Evolutionary conservation across 768 basidiomycete genomes (phyloP).

Genomic region (Gloeopeniophorella convolvens): DNA sequence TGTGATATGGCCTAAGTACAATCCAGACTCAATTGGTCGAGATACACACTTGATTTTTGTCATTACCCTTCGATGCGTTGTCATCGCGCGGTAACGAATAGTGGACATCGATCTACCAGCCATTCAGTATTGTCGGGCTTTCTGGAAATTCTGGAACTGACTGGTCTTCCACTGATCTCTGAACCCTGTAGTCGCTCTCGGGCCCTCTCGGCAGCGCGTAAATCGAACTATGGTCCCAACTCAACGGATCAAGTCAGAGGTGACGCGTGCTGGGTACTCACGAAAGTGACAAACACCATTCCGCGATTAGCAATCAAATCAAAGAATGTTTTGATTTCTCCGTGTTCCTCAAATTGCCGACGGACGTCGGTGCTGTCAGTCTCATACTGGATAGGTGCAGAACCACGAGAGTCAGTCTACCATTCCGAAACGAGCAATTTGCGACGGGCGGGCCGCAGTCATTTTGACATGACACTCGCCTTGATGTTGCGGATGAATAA

Average conservation of each 20-base stretch:
- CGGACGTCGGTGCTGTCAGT: slow-evolving; percentile 82
- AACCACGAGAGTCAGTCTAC: slow-evolving; percentile 10
- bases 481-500: slow-evolving; percentile 98
- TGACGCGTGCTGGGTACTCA: slow-evolving; percentile 42
- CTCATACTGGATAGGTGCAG: slow-evolving; percentile 58
- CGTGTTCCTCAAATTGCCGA: slow-evolving; percentile 83
- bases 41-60: slow-evolving; percentile 72
- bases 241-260: background rate
- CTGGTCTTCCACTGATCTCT: slow-evolving; percentile 81
- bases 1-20: no score
- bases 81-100: slow-evolving; percentile 93
- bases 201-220: slow-evolving; percentile 89
- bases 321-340: slow-evolving; percentile 96
- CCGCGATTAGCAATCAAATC: slow-evolving; percentile 91
- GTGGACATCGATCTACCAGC: slow-evolving; percentile 99
- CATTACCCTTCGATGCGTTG: slow-evolving; percentile 45
- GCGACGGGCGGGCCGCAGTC: background rate
- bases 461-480: slow-evolving; percentile 49
- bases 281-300: slow-evolving; percentile 99
- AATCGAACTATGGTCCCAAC: slow-evolving; percentile 59
- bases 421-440: background rate
- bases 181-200: slow-evolving; percentile 87
- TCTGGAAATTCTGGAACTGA: slow-evolving; percentile 37
- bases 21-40: background rate
- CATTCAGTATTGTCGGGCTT: no score